Evolutionary conservation across 345 rosid genomes (phyloP), one percentile per base, ranked within the genome.

Genomic region (Salix purpurea): DNA sequence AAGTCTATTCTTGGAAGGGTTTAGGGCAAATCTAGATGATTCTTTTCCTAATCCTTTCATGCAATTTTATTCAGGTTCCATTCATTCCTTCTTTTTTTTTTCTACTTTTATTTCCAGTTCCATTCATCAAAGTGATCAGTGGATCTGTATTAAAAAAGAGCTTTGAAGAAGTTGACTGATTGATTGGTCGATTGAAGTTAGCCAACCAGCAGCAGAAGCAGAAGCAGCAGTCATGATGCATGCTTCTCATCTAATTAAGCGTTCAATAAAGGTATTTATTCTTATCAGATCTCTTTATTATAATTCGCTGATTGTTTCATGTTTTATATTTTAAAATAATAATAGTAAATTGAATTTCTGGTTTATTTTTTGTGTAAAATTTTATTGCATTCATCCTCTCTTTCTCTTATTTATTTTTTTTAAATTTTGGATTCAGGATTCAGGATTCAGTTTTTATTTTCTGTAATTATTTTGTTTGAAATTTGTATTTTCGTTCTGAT

Each of bases 181-280:
- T 46, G 46, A 42, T 42, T 42, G 46, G 46, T 42, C 46, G 14
- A 14, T 46, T 46, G 58, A 52, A 42, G 46, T 42, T 42, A 42
- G 46, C 46, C 13, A 42, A 10, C 14, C 46, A 13, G 9, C 0
- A 52, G 58, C 58, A 13, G 9, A 2, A 52, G 58, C 58, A 52
- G 58, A 2, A 52, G 52, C 52, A 46, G 16, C 52, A 65, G 23
- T 52, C n/a, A 70, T 90, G 94, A 84, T 86, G 67, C 88, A 85
- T 78, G 92, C 91, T 40, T 86, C 87, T 61, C 91, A 79, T 62
- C 74, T 86, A 79, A 86, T 90, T 90, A 89, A 64, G 78, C 92
- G 84, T 74, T 86, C 92, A 26, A 90, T 78, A 32, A 89, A 89
- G 91, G 94, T 84, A 81, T 5, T 13, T 21, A 21, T 69, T 11